Conservation (phyloP, 495 filamentous ascomycete species). For the Pyrenopolyporus hunteri region DNA sequence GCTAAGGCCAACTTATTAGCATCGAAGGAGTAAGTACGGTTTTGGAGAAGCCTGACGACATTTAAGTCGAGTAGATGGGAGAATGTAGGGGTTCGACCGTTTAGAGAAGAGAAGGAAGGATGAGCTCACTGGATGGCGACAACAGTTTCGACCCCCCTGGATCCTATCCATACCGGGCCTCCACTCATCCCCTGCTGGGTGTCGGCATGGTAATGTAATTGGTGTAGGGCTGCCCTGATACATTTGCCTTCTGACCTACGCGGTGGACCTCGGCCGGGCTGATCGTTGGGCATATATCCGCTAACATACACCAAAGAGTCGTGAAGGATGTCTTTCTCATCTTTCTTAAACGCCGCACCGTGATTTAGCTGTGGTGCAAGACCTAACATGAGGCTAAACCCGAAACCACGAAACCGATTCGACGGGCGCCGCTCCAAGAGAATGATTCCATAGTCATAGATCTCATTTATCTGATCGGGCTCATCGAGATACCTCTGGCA, state of each 20-base stretch:
- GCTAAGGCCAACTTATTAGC: constrained; percentile 2
- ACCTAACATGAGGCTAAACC: constrained; percentile 24
- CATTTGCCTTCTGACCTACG: constrained; percentile 16
- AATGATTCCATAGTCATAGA: constrained; percentile 28
- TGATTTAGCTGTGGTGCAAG: not conserved
- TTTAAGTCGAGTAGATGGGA: too few relatives aligned
- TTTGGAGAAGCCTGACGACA: not conserved
- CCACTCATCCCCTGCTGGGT: constrained; percentile 31
- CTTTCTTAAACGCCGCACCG: not conserved
- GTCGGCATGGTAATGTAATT: constrained; percentile 24
- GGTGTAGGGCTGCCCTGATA: not conserved
- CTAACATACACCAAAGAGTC: constrained; percentile 11
- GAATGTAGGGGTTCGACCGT: not conserved
- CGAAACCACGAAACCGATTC: constrained; percentile 17
- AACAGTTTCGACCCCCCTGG: constrained; percentile 24
- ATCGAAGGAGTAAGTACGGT: not conserved
- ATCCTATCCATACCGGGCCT: constrained; percentile 34
- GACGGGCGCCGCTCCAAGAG: constrained; percentile 10
- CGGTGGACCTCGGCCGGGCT: not conserved
- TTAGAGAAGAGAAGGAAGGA: not conserved
- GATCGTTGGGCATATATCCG: constrained; percentile 13
- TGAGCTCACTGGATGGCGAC: constrained; percentile 32
- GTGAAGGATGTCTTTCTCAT: constrained; percentile 7
- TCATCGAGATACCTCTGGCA: constrained; percentile 21
- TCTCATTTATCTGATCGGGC: constrained; percentile 16